Evolutionary conservation across 164 flowering plant genomes (phyloP).

Genomic region (Magnolia officinalis): DNA sequence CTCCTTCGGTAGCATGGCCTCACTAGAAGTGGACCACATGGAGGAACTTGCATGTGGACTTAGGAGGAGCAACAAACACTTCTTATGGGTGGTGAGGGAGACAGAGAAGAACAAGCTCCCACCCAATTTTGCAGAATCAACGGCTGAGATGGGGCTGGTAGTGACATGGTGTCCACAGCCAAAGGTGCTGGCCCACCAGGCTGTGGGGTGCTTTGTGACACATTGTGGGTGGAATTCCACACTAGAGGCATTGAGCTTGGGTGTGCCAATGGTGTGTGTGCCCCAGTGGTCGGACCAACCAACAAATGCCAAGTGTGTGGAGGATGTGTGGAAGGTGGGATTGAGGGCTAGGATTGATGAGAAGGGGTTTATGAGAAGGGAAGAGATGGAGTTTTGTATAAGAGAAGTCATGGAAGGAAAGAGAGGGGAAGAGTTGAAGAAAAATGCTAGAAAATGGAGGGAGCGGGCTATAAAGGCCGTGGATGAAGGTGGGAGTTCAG

Average conservation of each 20-base stretch:
- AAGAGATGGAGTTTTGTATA: constrained; percentile 22
- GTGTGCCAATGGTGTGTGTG: constrained; percentile 51
- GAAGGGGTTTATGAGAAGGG: constrained; percentile 23
- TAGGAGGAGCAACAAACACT: constrained; percentile 3
- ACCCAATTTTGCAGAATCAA: constrained; percentile 4
- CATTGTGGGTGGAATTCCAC: constrained; percentile 66
- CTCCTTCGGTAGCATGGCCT: constrained; percentile 33
- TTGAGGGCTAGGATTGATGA: constrained; percentile 20
- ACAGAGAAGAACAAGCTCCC: constrained; percentile 27
- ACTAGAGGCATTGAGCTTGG: constrained; percentile 39
- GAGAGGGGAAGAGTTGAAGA: constrained; percentile 13
- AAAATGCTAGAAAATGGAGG: constrained; percentile 23
- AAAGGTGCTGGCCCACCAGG: constrained; percentile 16
- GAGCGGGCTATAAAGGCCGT: constrained; percentile 20
- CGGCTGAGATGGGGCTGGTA: constrained; percentile 26
- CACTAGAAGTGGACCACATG: constrained; percentile 17
- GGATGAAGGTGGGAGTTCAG: constrained; percentile 29
- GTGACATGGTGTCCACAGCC: constrained; percentile 19
- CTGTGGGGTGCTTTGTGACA: constrained; percentile 37
- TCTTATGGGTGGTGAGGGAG: constrained; percentile 36
- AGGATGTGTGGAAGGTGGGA: constrained; percentile 47
- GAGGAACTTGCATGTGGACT: constrained; percentile 30
- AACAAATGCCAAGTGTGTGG: constrained; percentile 43
- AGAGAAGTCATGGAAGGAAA: constrained; percentile 28
- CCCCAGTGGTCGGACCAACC: constrained; percentile 56